Base-by-base conservation (phyloP, 768 basidiomycete species). In the Holtermannia corniformis region DNA sequence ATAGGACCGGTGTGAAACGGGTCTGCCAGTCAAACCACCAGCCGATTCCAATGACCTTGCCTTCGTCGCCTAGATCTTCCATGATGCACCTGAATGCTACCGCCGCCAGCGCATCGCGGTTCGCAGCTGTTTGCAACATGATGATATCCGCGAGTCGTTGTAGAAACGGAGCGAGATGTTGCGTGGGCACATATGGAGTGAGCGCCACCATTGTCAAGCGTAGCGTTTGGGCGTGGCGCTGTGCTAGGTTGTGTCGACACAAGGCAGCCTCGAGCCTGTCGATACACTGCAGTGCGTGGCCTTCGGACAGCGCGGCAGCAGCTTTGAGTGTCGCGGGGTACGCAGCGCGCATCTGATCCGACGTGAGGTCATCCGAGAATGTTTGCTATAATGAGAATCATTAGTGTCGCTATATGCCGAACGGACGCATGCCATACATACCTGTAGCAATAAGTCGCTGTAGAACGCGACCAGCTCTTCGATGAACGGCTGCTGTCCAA, bases 21-120 rank as follows among this genome's bases (percentile, higher is more conserved):
- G 7, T 16, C 16, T 37, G 7, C 16, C 21, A 43, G 10, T 21
- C 20, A 12, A 50, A 42, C 63, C 63, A 64, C 63, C 63, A 64
- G 3, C 52, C 56, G 14, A 64, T 55, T 1, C 63, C 63, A 13
- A 41, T 13, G 10, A 24, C n/a, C 45, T 59, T 57, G 24, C 20
- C 25, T 13, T 49, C 41, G 54, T 64, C 63, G 7, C 50, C 45
- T 26, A 64, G 25, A 50, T 53, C 60, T 32, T 55, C 50, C 20
- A 60, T 41, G 2, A 64, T 49, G 50, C 56, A 54, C 50, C 59
- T 51, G 41, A 60, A 64, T 0, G 52, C 50, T 25, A 42, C 46
- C 19, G 25, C 49, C 0, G 44, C 32, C 21, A 59, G 41, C 19
- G 55, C 60, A n/a, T 43, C 20, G 26, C 58, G 25, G n/a, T 55